Evolutionary conservation across 768 basidiomycete genomes (phyloP).

Genomic region (Pisolithus tinctorius): DNA sequence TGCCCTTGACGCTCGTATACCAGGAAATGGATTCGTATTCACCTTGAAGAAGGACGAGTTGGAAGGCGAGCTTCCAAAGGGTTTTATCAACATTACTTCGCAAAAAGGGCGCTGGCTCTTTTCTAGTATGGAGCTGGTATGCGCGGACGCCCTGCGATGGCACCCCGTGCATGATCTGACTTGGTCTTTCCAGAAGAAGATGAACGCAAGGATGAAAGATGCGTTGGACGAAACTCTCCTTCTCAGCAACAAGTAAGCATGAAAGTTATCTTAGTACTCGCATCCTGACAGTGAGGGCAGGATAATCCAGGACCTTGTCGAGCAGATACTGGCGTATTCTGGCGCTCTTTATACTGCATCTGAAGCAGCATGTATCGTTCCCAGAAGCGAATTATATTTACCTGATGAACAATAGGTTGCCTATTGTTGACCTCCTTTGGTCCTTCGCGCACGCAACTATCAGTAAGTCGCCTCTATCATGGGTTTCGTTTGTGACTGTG

Average conservation of each 20-base stretch:
- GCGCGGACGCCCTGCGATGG: constrained; percentile 13
- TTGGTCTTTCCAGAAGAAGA: constrained; percentile 54
- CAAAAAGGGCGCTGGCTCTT: constrained; percentile 72
- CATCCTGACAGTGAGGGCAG: constrained; percentile 30
- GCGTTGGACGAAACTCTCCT: constrained; percentile 85
- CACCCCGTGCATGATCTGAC: not conserved
- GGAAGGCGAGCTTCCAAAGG: constrained; percentile 52
- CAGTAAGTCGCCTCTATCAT: constrained; percentile 38
- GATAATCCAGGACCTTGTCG: constrained; percentile 73
- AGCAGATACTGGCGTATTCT: constrained; percentile 61
- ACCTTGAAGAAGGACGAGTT: constrained; percentile 53
- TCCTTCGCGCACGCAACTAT: constrained; percentile 82
- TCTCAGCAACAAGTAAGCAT: constrained; percentile 67
- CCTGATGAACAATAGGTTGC: constrained; percentile 52
- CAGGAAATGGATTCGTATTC: constrained; percentile 74
- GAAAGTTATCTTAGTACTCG: not conserved
- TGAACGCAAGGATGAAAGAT: constrained; percentile 86
- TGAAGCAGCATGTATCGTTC: constrained; percentile 56
- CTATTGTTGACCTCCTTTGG: constrained; percentile 83
- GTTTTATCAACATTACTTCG: constrained; percentile 60
- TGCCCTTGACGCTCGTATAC: constrained; percentile 63
- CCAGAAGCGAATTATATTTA: not conserved
- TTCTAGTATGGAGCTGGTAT: constrained; percentile 75
- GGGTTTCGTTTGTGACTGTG: not conserved
- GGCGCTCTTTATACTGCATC: constrained; percentile 85